Evolutionary conservation across 495 filamentous ascomycete genomes (phyloP), one percentile per base, ranked within the genome.

Genomic region (Elasticomyces elasticus): DNA sequence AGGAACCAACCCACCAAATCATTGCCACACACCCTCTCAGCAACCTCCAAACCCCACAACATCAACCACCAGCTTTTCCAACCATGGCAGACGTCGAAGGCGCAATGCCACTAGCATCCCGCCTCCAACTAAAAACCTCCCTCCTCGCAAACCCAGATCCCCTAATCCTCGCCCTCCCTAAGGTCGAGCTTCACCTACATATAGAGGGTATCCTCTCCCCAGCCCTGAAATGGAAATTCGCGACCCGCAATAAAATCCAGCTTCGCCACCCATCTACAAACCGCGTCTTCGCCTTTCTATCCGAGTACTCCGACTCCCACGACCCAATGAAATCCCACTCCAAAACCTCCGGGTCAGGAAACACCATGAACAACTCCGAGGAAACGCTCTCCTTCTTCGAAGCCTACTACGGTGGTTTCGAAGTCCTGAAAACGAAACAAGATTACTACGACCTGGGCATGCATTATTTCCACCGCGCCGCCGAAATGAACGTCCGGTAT

Each of bases 381-480:
- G 52, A 55, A 25, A 55, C 42, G 1, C 19, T 55, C 25, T 35
- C 43, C 6, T 72, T 74, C 44, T 66, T 74, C 6, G 71, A 70
- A 46, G 64, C 66, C 27, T 74, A 73, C 50, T 72, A 70, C 46
- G 66, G 65, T 2, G 71, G 69, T 2, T 69, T 64, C 40, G 64
- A 71, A 49, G 71, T 72, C 0, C 62, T 73, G 11, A 63, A 56
- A 40, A 69, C 62, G 6, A 66, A 69, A 43, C 50, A 61, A 10
- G 71, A 74, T 56, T 74, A 72, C 49, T 71, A 71, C 38, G 71
- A 72, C 51, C 65, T 74, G 12, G 71, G 65, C 0, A 71, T 69
- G 66, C 59, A 60, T 2, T 74, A 74, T 45, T 59, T 72, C 3
- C 37, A 31, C 15, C 66, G 64, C 11, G 70, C 66, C 43, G 44